Conservation (phyloP, 2,329 filamentous ascomycete species). For the Colletotrichum sp. region DNA sequence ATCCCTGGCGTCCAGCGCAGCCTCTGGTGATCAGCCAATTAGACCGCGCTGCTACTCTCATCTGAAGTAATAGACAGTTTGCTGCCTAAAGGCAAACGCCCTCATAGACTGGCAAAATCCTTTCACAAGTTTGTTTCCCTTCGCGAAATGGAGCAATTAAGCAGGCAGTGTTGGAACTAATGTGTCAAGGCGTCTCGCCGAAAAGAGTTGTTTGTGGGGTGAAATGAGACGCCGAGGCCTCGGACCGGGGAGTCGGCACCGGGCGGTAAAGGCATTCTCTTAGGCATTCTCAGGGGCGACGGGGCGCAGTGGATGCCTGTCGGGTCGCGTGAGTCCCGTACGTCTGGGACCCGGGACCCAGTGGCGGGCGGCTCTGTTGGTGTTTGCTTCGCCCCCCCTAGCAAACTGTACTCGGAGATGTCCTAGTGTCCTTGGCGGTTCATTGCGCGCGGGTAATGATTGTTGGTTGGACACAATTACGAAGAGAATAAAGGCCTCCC, state of each 20-base stretch:
- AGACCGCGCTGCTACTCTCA: not conserved
- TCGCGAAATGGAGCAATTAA: not conserved
- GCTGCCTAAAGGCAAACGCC: not conserved
- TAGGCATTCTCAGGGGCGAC: not conserved
- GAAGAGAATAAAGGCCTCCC: not conserved
- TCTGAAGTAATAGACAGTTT: not conserved
- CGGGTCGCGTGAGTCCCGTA: not conserved
- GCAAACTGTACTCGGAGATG: not conserved
- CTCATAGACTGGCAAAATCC: not conserved
- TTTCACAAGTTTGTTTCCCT: not conserved
- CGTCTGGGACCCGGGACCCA: not conserved
- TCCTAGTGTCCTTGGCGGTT: not conserved
- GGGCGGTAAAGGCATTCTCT: not conserved
- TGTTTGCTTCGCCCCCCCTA: not conserved
- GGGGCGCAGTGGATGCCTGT: not conserved
- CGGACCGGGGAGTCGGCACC: not conserved
- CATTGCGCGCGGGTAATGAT: not conserved
- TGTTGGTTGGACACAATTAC: not conserved
- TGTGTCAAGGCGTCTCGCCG: not conserved
- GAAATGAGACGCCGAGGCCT: not conserved
- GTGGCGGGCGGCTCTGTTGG: not conserved
- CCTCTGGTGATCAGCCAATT: not conserved
- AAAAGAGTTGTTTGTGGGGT: not conserved
- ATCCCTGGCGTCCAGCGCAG: not conserved
- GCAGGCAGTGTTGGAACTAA: not conserved